These are phyloP conservation scores for Porphyrellus sp. DNA, from an alignment of 1,284 basidiomycete genomes.

Conservation along the genomic window DNA sequence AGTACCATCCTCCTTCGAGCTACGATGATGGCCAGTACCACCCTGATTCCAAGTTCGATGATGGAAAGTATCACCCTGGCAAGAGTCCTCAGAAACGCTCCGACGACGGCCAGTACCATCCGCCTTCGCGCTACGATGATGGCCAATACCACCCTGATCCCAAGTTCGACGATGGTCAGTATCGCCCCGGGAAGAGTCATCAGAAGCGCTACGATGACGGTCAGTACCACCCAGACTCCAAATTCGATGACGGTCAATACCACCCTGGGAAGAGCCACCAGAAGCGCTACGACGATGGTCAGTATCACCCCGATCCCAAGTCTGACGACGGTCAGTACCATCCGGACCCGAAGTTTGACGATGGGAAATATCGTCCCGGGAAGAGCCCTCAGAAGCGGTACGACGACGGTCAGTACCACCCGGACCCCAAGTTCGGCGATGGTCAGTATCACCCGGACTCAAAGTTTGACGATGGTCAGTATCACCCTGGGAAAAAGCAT, in stretches of 20 bases:
- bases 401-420: constrained; percentile 11
- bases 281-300: constrained; percentile 4
- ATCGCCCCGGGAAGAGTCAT: constrained; percentile 1
- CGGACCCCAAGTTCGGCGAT: constrained; percentile 6
- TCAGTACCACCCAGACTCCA: constrained; percentile 4
- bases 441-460: constrained; percentile 3
- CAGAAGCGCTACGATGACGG: constrained; percentile 10
- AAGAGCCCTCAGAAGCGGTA: background rate
- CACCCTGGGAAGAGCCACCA: background rate
- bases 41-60: background rate
- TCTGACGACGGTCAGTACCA: constrained; percentile 12
- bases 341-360: constrained; percentile 3
- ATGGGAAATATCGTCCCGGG: constrained; percentile 4
- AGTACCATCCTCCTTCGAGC: background rate
- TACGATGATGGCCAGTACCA: constrained; percentile 10
- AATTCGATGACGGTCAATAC: constrained; percentile 9
- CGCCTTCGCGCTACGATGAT: background rate
- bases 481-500: constrained; percentile 2
- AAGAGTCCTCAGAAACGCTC: background rate
- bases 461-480: constrained; percentile 6
- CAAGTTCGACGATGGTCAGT: background rate
- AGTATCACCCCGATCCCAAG: constrained; percentile 7
- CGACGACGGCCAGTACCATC: constrained; percentile 4
- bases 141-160: constrained; percentile 7
- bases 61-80: background rate